These are phyloP conservation scores for Carpinus viminea DNA, from an alignment of 306 rosid genomes.

Conservation along the genomic window DNA sequence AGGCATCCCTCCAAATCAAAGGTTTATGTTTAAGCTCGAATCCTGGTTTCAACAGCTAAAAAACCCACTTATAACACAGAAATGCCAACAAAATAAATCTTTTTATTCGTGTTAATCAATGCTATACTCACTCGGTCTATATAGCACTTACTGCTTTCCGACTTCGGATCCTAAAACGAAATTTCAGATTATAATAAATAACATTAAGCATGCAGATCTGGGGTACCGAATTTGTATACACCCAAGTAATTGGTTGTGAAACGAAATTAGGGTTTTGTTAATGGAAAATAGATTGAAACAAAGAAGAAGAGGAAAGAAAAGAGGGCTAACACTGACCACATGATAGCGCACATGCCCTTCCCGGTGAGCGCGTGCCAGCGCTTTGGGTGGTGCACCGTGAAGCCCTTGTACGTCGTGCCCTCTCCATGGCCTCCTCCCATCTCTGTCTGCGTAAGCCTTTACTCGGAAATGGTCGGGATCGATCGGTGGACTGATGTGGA, in stretches of 20 bases:
- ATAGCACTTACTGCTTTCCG: neutral
- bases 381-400: slow-evolving; percentile 57
- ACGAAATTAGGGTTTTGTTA: neutral
- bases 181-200: neutral
- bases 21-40: neutral
- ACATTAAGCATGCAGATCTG: slow-evolving; percentile 12
- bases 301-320: neutral
- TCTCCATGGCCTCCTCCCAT: slow-evolving; percentile 63
- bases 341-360: slow-evolving; percentile 92
- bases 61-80: neutral
- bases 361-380: slow-evolving; percentile 93
- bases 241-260: neutral
- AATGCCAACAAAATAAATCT: neutral
- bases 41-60: neutral
- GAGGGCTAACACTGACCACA: slow-evolving; percentile 55
- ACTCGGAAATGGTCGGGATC: neutral
- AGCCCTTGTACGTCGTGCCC: slow-evolving; percentile 50
- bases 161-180: neutral
- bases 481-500: no score
- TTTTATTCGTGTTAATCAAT: no score
- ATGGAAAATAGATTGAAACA: neutral
- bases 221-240: neutral
- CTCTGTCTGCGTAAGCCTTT: slow-evolving; percentile 11
- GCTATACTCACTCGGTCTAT: neutral
- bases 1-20: neutral